Percentiles rank a stretch among this genome's conserved stretches.
These are phyloP conservation scores for Anthracocystis walkeri DNA, from an alignment of 1,284 basidiomycete genomes.

Conservation along the genomic window DNA sequence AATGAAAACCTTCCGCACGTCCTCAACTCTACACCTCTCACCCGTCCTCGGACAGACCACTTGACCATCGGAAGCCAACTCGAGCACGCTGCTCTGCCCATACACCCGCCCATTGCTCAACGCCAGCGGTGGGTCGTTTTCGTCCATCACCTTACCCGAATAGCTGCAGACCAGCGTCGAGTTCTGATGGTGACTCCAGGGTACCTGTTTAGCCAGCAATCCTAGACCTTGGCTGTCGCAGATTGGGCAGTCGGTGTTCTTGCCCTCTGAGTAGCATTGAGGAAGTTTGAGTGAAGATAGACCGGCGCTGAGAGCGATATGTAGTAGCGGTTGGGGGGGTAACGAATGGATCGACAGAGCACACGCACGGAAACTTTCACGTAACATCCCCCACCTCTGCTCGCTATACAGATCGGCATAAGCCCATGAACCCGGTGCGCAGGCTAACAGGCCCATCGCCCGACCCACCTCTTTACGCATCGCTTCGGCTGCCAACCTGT, in stretches of 20 bases:
- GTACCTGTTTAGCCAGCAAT: conserved; percentile 82
- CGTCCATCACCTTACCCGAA: conserved; percentile 92
- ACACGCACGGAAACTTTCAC: conserved; percentile 45
- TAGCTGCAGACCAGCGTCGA: conserved; percentile 93
- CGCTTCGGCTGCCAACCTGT: conserved; percentile 28
- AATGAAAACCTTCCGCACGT: conserved; percentile 76
- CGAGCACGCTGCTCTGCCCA: conserved; percentile 82
- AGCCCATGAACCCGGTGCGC: conserved; percentile 28
- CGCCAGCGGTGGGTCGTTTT: conserved; percentile 88
- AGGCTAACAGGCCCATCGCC: conserved; percentile 63
- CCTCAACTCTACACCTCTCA: conserved; percentile 76
- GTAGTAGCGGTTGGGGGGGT: conserved; percentile 56
- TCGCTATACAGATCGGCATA: conserved; percentile 60
- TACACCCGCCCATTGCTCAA: conserved; percentile 94
- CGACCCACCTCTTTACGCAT: conserved; percentile 33
- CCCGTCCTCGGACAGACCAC: conserved; percentile 84
- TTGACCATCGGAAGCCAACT: conserved; percentile 80
- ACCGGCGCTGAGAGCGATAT: conserved; percentile 65
- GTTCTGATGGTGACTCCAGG: conserved; percentile 91
- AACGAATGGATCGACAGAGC: conserved; percentile 59
- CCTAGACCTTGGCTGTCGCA: conserved; percentile 80
- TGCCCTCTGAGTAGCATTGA: conserved; percentile 43
- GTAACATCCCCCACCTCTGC: conserved; percentile 44
- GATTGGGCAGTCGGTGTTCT: conserved; percentile 81
- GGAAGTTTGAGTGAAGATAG: conserved; percentile 60